These are phyloP conservation scores for Whalleya microplaca DNA, from an alignment of 2,329 filamentous ascomycete species.

Conservation along the genomic window DNA sequence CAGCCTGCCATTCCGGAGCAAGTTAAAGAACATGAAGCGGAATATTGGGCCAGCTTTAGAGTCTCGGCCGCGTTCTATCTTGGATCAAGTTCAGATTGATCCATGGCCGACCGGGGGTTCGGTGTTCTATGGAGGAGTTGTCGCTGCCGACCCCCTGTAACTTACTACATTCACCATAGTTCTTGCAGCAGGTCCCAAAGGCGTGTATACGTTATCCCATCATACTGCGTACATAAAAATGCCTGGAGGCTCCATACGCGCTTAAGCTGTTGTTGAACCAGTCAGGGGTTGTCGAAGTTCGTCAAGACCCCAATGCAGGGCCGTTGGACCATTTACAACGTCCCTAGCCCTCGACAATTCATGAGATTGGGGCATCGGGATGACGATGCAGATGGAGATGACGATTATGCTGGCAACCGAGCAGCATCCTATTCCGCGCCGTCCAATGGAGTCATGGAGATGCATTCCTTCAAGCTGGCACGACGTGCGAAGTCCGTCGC, in stretches of 20 bases:
- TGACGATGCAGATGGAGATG: conserved; percentile 4
- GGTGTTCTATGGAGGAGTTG: not conserved
- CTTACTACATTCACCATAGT: not conserved
- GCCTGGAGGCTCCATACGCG: not conserved
- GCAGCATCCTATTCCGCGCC: conserved; percentile 12
- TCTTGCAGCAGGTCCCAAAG: not conserved
- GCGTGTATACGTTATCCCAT: not conserved
- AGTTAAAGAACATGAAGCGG: not conserved
- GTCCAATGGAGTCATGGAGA: conserved; percentile 19
- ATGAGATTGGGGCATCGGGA: not conserved
- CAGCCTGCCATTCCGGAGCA: not conserved
- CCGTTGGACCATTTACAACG: conserved; percentile 6
- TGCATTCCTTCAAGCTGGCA: conserved; percentile 24
- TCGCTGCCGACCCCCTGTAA: not conserved
- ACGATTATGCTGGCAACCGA: conserved; percentile 4
- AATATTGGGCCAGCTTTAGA: not conserved
- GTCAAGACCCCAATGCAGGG: not conserved
- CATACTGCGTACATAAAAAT: not conserved
- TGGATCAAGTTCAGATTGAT: not conserved
- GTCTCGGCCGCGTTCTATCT: not conserved
- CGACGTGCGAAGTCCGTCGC: conserved; percentile 15
- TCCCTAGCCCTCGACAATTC: conserved; percentile 4
- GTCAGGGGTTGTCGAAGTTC: not conserved
- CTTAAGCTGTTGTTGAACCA: not conserved
- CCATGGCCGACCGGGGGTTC: not conserved